Percentiles rank a stretch among this genome's conserved stretches.
Evolutionary conservation across 805 yeast genomes (phyloP).

Genomic region (Pichia cabralensis): DNA sequence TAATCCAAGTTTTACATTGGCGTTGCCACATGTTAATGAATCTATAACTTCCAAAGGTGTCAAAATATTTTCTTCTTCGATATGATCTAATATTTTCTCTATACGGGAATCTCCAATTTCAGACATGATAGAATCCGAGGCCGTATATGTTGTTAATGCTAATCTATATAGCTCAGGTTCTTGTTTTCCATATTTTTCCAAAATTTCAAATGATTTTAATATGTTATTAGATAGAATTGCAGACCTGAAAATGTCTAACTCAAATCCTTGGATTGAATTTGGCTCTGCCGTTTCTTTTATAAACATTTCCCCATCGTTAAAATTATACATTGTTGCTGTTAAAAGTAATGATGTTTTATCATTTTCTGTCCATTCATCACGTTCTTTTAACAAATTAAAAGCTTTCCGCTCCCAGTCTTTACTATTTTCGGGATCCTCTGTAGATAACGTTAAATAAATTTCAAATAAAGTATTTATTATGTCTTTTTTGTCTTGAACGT

Average conservation of each 20-base stretch:
- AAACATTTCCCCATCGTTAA: slow-evolving; percentile 37
- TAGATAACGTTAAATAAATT: slow-evolving; percentile 58
- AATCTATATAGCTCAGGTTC: slow-evolving; percentile 58
- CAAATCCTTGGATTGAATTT: slow-evolving; percentile 26
- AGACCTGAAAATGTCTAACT: slow-evolving; percentile 58
- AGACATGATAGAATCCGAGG: slow-evolving; percentile 40
- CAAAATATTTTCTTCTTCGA: slow-evolving; percentile 43
- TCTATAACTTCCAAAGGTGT: slow-evolving; percentile 57
- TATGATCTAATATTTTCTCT: slow-evolving; percentile 39
- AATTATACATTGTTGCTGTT: slow-evolving; percentile 47
- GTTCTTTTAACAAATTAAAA: slow-evolving; percentile 33
- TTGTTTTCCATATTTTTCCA: slow-evolving; percentile 48
- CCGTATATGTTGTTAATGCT: slow-evolving; percentile 54
- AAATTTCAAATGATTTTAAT: slow-evolving; percentile 42
- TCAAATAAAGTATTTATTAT: slow-evolving; percentile 74
- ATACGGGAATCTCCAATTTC: slow-evolving; percentile 44
- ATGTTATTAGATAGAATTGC: slow-evolving; percentile 51
- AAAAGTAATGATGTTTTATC: slow-evolving; percentile 48
- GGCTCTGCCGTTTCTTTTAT: slow-evolving; percentile 25
- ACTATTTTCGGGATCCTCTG: slow-evolving; percentile 25
- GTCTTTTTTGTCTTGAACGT: slow-evolving; percentile 57
- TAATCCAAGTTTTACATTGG: slow-evolving; percentile 41
- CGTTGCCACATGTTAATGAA: slow-evolving; percentile 39
- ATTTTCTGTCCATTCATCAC: slow-evolving; percentile 33
- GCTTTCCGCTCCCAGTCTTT: slow-evolving; percentile 63